phyloP scores from a whole-genome alignment of 2,329 filamentous ascomycete species.

The Fusarium haematococcum region DNA sequence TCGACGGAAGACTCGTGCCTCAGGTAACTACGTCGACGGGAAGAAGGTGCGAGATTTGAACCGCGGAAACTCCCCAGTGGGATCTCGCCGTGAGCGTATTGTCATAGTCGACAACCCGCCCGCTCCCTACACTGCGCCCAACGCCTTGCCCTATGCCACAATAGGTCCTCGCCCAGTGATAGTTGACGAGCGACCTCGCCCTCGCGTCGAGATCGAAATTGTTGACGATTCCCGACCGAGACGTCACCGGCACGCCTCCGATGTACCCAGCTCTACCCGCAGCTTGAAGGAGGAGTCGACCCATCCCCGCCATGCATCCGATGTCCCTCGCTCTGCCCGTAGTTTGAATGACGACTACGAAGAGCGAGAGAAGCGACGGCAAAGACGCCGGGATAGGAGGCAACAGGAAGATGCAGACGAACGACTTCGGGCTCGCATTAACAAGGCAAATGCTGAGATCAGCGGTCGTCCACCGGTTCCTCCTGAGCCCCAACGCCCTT shows the following conservation, averaged over 20 bases:
- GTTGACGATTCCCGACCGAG: constrained; percentile 46
- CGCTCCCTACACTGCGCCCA: constrained; percentile 55
- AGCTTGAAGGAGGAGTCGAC: not conserved
- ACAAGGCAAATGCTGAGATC: constrained; percentile 57
- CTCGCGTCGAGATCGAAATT: constrained; percentile 50
- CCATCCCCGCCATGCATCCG: not conserved
- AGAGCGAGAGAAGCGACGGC: constrained; percentile 36
- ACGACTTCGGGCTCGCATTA: constrained; percentile 51
- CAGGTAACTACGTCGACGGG: not conserved
- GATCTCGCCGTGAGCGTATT: constrained; percentile 55
- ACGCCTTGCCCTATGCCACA: constrained; percentile 49
- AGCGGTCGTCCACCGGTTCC: not conserved
- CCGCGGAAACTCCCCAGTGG: not conserved
- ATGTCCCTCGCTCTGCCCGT: not conserved
- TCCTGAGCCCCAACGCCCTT: constrained; percentile 32
- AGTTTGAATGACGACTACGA: constrained; percentile 44
- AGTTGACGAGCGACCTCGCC: constrained; percentile 53
- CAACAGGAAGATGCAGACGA: constrained; percentile 44
- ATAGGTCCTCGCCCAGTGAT: constrained; percentile 51
- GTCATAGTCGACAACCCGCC: constrained; percentile 58
- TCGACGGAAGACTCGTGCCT: not conserved
- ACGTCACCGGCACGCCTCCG: constrained; percentile 52
- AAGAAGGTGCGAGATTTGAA: not conserved
- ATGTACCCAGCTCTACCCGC: constrained; percentile 49
- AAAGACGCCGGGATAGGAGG: constrained; percentile 6